phyloP scores from a whole-genome alignment of 805 yeast species.

The Grigorovia yakushimaensis region DNA sequence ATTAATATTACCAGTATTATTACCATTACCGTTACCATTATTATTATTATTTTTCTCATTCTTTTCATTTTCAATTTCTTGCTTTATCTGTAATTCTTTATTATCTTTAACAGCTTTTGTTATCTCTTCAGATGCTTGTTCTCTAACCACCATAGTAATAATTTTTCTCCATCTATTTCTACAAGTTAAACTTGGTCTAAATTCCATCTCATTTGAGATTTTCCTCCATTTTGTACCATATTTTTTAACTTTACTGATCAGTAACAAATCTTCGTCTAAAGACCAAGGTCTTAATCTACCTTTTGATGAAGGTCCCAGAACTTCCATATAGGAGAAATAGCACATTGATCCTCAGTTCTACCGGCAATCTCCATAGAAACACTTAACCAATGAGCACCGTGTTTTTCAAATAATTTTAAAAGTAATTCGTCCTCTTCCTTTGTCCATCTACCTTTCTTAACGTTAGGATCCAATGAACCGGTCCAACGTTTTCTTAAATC shows the following conservation, averaged over 20 bases:
- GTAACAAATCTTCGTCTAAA: slow-evolving; percentile 58
- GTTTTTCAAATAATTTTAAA: slow-evolving; percentile 49
- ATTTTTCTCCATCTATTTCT: slow-evolving; percentile 88
- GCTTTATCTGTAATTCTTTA: slow-evolving; percentile 24
- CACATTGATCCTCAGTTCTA: slow-evolving; percentile 91
- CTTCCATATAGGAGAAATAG: slow-evolving; percentile 85
- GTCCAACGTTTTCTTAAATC: slow-evolving; percentile 86
- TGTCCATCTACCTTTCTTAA: slow-evolving; percentile 84
- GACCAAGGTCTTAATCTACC: slow-evolving; percentile 77
- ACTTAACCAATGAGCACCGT: slow-evolving; percentile 81
- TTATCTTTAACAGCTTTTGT: slow-evolving; percentile 50
- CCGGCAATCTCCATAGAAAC: slow-evolving; percentile 70
- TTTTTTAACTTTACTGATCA: slow-evolving; percentile 56
- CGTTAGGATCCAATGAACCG: slow-evolving; percentile 71
- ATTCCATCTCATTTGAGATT: slow-evolving; percentile 58
- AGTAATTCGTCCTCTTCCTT: slow-evolving; percentile 63
- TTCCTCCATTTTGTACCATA: slow-evolving; percentile 88
- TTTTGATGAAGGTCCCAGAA: slow-evolving; percentile 68
- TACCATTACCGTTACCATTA: too few relatives aligned
- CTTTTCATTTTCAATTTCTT: not conserved
- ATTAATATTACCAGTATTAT: too few relatives aligned
- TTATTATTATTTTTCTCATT: too few relatives aligned
- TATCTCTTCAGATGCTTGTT: slow-evolving; percentile 47
- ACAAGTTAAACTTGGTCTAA: slow-evolving; percentile 82
- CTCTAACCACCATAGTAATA: slow-evolving; percentile 63